Percentiles rank a stretch among this genome's conserved stretches.
Conservation (phyloP, 1,284 basidiomycete genomes). For the Clitocybe nebularis region DNA sequence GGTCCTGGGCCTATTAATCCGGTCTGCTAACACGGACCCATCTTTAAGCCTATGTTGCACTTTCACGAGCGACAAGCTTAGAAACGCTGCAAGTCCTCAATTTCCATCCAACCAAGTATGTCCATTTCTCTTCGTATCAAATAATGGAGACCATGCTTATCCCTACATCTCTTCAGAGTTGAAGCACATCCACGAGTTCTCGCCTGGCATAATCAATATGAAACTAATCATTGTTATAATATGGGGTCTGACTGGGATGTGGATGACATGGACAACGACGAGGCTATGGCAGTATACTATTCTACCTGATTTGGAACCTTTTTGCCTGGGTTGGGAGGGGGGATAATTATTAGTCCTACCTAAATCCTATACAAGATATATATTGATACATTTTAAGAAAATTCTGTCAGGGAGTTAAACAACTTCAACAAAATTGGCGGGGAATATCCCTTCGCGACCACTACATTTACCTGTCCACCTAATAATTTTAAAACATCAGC, state of each 20-base stretch:
- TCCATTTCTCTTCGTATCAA: conserved; percentile 3
- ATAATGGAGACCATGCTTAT: conserved; percentile 5
- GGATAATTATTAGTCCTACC: too few relatives aligned
- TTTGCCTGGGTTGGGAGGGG: too few relatives aligned
- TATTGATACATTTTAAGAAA: neutral
- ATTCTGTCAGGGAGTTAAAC: too few relatives aligned
- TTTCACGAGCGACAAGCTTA: conserved; percentile 87
- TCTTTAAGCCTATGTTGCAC: conserved; percentile 87
- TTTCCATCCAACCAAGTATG: conserved; percentile 73
- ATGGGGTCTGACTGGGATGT: conserved; percentile 15
- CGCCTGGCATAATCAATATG: conserved; percentile 28
- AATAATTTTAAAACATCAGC: conserved; percentile 6
- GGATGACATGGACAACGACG: conserved; percentile 24
- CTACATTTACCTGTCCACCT: conserved; percentile 71
- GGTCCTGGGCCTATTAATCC: neutral
- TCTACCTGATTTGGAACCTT: conserved; percentile 3
- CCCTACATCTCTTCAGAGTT: conserved; percentile 31
- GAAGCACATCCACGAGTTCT: conserved; percentile 41
- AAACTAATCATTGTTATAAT: neutral
- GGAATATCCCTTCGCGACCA: conserved; percentile 50
- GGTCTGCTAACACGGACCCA: too few relatives aligned
- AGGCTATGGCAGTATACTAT: conserved; percentile 23
- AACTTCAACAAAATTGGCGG: conserved; percentile 63
- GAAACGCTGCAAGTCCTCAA: conserved; percentile 80
- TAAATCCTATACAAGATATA: too few relatives aligned